Percentiles rank a stretch among this genome's conserved stretches.
Evolutionary conservation across 2,329 filamentous ascomycete species (phyloP).

Genomic region (Curvularia hawaiiensis): DNA sequence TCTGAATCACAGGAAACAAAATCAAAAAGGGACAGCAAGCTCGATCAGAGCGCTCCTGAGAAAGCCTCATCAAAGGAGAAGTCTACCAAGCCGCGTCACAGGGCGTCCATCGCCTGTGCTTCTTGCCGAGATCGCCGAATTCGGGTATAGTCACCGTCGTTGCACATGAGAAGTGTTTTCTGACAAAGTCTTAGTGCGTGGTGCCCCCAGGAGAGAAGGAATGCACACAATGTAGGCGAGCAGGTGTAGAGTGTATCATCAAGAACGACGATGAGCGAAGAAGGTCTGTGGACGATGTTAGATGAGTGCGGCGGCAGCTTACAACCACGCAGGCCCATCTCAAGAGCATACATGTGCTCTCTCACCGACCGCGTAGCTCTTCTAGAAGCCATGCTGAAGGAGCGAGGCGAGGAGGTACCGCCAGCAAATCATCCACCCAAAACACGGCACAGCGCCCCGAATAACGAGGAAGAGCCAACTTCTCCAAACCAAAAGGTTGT

Average conservation of each 20-base stretch:
- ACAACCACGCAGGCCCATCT: conserved; percentile 55
- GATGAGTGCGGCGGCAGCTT: neutral
- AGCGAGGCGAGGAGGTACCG: conserved; percentile 57
- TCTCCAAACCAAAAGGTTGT: conserved; percentile 28
- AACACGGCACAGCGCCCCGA: conserved; percentile 47
- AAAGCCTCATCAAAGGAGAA: conserved; percentile 25
- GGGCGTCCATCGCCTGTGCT: conserved; percentile 62
- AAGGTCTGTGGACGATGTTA: conserved; percentile 44
- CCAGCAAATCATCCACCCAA: conserved; percentile 61
- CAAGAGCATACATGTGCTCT: conserved; percentile 63
- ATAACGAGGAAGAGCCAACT: conserved; percentile 34
- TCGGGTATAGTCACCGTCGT: conserved; percentile 37
- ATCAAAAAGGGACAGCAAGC: conserved; percentile 14
- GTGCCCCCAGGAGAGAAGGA: conserved; percentile 58
- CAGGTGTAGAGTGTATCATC: conserved; percentile 59
- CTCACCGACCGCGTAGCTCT: conserved; percentile 60
- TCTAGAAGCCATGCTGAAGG: conserved; percentile 58
- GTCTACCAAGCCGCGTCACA: conserved; percentile 41
- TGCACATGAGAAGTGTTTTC: conserved; percentile 23
- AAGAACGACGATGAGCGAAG: conserved; percentile 63
- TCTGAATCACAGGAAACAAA: conserved; percentile 23
- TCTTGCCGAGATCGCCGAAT: conserved; percentile 57
- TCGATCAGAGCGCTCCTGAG: conserved; percentile 21
- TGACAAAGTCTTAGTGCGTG: conserved; percentile 52
- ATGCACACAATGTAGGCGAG: conserved; percentile 60